Conservation (phyloP, 257 asterid genomes). For the Salvia hispanica region DNA sequence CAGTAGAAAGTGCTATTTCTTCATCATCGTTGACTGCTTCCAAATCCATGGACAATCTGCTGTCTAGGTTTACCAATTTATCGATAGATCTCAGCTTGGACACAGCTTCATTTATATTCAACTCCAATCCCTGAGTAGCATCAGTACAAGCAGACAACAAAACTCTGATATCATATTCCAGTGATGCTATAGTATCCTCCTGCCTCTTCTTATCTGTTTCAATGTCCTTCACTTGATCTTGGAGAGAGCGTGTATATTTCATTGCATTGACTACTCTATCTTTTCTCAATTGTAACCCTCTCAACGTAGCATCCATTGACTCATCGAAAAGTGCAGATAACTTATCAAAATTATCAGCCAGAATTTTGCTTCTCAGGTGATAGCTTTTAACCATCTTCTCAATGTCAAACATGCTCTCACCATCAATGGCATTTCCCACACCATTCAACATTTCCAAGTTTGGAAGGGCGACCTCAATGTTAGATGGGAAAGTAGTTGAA, state of each 20-base stretch:
- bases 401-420: slow-evolving; percentile 49
- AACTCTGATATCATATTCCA: slow-evolving; percentile 58
- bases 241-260: slow-evolving; percentile 50
- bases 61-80: slow-evolving; percentile 43
- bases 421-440: slow-evolving; percentile 52
- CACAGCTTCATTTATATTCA: slow-evolving; percentile 42
- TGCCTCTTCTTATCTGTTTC: slow-evolving; percentile 56
- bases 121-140: slow-evolving; percentile 60
- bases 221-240: slow-evolving; percentile 51
- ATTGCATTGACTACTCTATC: slow-evolving; percentile 40
- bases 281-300: slow-evolving; percentile 50
- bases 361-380: slow-evolving; percentile 59
- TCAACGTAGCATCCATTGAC: slow-evolving; percentile 47
- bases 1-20: slow-evolving; percentile 40
- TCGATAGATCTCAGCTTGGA: slow-evolving; percentile 46
- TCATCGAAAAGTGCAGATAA: slow-evolving; percentile 58
- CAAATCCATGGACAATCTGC: slow-evolving; percentile 34
- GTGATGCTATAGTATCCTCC: slow-evolving; percentile 43
- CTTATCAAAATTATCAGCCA: slow-evolving; percentile 57
- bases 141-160: slow-evolving; percentile 67
- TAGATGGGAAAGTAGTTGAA: slow-evolving; percentile 45
- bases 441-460: slow-evolving; percentile 45
- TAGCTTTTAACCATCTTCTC: slow-evolving; percentile 65
- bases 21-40: slow-evolving; percentile 40
- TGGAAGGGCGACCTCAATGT: slow-evolving; percentile 34